These are phyloP conservation scores for Debaryomyces subglobosus DNA, from an alignment of 1,139 yeast genomes.

Conservation along the genomic window DNA sequence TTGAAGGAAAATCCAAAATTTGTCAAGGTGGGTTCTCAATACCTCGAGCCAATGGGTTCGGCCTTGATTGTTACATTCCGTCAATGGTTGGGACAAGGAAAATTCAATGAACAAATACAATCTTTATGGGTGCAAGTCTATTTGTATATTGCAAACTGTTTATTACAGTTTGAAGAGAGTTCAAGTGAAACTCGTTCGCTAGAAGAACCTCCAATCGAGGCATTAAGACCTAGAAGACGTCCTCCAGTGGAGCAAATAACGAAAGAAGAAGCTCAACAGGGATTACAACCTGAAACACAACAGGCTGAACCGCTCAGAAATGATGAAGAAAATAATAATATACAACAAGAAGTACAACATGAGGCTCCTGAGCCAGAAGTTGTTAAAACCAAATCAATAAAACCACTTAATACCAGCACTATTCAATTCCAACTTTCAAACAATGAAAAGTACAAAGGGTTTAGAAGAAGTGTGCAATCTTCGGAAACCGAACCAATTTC, in stretches of 20 bases:
- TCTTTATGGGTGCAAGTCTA: conserved; percentile 45
- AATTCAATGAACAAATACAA: conserved; percentile 38
- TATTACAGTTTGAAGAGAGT: conserved; percentile 30
- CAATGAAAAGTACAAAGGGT: conserved; percentile 47
- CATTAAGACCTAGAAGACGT: conserved; percentile 16
- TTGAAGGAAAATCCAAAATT: conserved; percentile 35
- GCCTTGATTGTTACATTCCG: conserved; percentile 44
- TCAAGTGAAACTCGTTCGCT: conserved; percentile 13
- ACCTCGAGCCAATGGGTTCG: conserved; percentile 49
- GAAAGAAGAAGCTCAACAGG: not conserved
- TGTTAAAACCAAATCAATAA: not conserved
- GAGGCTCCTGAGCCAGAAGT: not conserved
- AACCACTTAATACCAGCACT: conserved; percentile 8
- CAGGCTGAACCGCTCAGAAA: conserved; percentile 2
- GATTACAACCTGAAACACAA: not conserved
- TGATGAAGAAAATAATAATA: not conserved
- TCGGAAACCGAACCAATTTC: conserved; percentile 29
- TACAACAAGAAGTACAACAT: not conserved
- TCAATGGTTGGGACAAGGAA: conserved; percentile 37
- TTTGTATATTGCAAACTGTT: conserved; percentile 42
- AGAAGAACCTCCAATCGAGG: conserved; percentile 15
- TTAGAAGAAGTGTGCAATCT: conserved; percentile 42
- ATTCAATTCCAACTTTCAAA: conserved; percentile 27
- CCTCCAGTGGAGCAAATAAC: conserved; percentile 2
- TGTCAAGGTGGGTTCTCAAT: conserved; percentile 28